Base-by-base conservation (phyloP, 768 basidiomycete species). In the Nidula microcarpa region DNA sequence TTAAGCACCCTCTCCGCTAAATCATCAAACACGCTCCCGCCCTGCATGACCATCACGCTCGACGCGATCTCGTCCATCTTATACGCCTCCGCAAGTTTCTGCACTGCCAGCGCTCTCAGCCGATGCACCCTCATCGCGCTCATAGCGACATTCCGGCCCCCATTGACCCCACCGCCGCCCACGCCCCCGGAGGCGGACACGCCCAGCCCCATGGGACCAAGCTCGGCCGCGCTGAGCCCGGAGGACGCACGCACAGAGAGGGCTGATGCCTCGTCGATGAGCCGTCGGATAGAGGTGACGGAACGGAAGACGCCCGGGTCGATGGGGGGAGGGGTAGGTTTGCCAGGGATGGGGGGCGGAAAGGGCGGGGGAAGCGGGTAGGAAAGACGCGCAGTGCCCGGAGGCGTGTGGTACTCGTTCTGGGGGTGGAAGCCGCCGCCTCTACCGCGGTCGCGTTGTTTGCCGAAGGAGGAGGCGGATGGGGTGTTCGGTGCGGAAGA, bases 1-100 rank as follows among this genome's bases (percentile, higher is more conserved):
- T 75, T 90, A 50, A 94, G 78, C 7, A 95, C 92, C 11, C 86
- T 79, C 64, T 92, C 90, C 0, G 93, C 93, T n/a, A 95, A 78
- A 60, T 95, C 93, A 60, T 95, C 93, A 62, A 95, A 90, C 2
- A 94, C 89, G 56, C 86, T 92, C 4, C 93, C 91, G 36, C 91
- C 91, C 64, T 95, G 93, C 93, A 95, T 95, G 33, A 95, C 85
- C 86, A 94, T 91, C 30, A 95, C 93, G 62, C 89, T 92, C 0
- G 90, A 89, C 1, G 93, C 93, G 61, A 95, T 91, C 66, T 95
- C 93, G 64, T 95, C 93, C 9, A 83, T 78, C 64, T 85, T 84
- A 62, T 95, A 95, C 4, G 93, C 93, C 18, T 85, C 81, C 0
- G 92, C 90, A 39, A 94, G 74, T 65, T 91, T 92, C 68, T 92